A percentile compares a stretch with the other conserved stretches of the same genome.
Conservation (phyloP, 352 stramenopile genomes). For the Phytopythium aichiense region DNA sequence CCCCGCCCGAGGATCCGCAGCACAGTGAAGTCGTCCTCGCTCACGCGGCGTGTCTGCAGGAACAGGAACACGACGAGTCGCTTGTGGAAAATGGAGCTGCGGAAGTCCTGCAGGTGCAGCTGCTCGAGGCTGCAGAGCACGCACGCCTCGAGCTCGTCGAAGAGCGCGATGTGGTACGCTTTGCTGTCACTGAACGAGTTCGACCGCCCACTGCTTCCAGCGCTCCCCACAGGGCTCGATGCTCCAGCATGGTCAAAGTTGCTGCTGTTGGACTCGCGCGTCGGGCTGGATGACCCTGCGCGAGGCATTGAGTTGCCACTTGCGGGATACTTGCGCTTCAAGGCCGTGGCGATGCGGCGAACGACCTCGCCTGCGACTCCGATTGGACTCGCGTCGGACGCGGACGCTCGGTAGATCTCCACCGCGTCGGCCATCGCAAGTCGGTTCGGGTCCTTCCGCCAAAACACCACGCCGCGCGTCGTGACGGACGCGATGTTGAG, state of each 20-base stretch:
- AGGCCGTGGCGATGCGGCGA: slow-evolving; percentile 34
- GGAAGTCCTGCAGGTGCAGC: slow-evolving; percentile 73
- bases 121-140: slow-evolving; percentile 67
- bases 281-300: slow-evolving; percentile 12
- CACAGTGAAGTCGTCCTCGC: slow-evolving; percentile 94
- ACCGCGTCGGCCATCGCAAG: slow-evolving; percentile 27
- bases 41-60: slow-evolving; percentile 86
- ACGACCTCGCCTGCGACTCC: slow-evolving; percentile 59
- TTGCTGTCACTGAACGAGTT: slow-evolving; percentile 18
- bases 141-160: slow-evolving; percentile 73
- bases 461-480: slow-evolving; percentile 62
- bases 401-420: slow-evolving; percentile 31
- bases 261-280: slow-evolving; percentile 1
- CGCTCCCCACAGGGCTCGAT: neutral
- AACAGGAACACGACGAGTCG: slow-evolving; percentile 90
- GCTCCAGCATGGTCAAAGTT: slow-evolving; percentile 1
- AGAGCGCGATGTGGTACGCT: slow-evolving; percentile 30
- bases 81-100: slow-evolving; percentile 68
- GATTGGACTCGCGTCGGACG: slow-evolving; percentile 37
- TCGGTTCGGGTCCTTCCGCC: slow-evolving; percentile 43
- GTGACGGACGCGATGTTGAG: slow-evolving; percentile 63
- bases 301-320: neutral
- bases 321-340: slow-evolving; percentile 31
- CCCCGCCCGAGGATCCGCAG: slow-evolving; percentile 94
- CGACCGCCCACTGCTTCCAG: slow-evolving; percentile 12